These are phyloP conservation scores for Tulasnella calospora DNA, from an alignment of 768 basidiomycete species.

Conservation along the genomic window DNA sequence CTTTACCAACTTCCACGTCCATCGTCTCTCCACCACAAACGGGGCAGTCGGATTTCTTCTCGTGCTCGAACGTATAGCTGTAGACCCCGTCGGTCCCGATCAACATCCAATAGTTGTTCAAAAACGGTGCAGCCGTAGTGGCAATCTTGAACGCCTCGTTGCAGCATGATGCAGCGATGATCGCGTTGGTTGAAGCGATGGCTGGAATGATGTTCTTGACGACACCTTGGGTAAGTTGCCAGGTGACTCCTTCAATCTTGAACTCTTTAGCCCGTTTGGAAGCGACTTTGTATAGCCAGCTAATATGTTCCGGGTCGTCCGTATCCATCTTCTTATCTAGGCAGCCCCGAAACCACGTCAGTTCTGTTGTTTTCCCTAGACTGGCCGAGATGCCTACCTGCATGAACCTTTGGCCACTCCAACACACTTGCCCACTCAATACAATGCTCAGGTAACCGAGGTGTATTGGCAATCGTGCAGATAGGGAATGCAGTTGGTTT, in stretches of 20 bases:
- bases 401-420: constrained; percentile 93
- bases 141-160: constrained; percentile 99
- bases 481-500: constrained; percentile 96
- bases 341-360: not conserved
- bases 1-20: constrained; percentile 62
- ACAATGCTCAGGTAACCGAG: constrained; percentile 95
- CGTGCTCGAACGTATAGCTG: constrained; percentile 95
- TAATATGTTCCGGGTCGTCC: constrained; percentile 94
- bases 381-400: constrained; percentile 47
- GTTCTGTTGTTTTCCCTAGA: not conserved
- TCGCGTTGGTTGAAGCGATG: constrained; percentile 97
- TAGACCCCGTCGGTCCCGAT: constrained; percentile 96
- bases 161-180: constrained; percentile 96
- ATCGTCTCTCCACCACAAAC: constrained; percentile 92
- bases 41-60: constrained; percentile 87
- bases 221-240: constrained; percentile 95
- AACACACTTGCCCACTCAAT: constrained; percentile 99
- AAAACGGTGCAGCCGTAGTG: constrained; percentile 86
- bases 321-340: constrained; percentile 94
- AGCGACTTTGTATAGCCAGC: constrained; percentile 84
- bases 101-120: constrained; percentile 98
- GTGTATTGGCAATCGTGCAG: constrained; percentile 98
- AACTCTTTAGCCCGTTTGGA: constrained; percentile 82
- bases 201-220: constrained; percentile 99
- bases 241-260: constrained; percentile 97